These are phyloP conservation scores for Neocatenulostroma microsporum DNA, from an alignment of 2,329 filamentous ascomycete genomes.

Conservation along the genomic window DNA sequence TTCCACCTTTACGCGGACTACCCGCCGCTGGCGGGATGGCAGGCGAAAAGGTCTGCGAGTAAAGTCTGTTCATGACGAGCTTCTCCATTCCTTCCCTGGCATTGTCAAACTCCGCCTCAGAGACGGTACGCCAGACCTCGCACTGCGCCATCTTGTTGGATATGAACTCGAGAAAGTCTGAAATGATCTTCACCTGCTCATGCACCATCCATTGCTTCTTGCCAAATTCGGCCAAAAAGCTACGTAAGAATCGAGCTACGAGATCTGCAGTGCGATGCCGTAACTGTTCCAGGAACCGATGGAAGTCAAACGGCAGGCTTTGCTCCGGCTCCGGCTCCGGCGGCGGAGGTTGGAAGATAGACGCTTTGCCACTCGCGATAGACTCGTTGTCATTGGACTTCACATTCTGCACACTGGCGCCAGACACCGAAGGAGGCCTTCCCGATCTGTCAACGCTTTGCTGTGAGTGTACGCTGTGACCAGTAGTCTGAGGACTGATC, in stretches of 20 bases:
- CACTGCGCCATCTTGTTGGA: constrained; percentile 97
- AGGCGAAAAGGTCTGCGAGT: constrained; percentile 92
- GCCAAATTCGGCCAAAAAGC: constrained; percentile 86
- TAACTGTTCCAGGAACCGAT: constrained; percentile 90
- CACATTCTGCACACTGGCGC: constrained; percentile 15
- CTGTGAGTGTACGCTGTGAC: constrained; percentile 13
- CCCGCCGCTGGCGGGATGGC: constrained; percentile 74
- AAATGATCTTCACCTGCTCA: constrained; percentile 97
- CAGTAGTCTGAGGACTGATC: constrained; percentile 21
- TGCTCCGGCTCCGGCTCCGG: constrained; percentile 59
- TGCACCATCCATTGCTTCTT: constrained; percentile 99
- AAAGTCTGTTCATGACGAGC: constrained; percentile 95
- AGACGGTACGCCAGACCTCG: constrained; percentile 92
- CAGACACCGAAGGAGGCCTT: constrained; percentile 18
- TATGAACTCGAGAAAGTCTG: constrained; percentile 93
- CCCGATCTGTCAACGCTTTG: constrained; percentile 5
- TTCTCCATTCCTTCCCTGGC: constrained; percentile 99
- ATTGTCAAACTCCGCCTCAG: constrained; percentile 96
- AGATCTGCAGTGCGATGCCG: constrained; percentile 97
- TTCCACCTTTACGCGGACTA: constrained; percentile 60
- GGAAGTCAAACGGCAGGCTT: constrained; percentile 88
- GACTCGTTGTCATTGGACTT: constrained; percentile 23
- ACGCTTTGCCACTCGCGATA: constrained; percentile 25
- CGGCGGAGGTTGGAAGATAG: constrained; percentile 52
- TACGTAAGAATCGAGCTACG: constrained; percentile 89